These are phyloP conservation scores for Podaxis mareebaensis DNA, from an alignment of 768 basidiomycete species.

Conservation along the genomic window DNA sequence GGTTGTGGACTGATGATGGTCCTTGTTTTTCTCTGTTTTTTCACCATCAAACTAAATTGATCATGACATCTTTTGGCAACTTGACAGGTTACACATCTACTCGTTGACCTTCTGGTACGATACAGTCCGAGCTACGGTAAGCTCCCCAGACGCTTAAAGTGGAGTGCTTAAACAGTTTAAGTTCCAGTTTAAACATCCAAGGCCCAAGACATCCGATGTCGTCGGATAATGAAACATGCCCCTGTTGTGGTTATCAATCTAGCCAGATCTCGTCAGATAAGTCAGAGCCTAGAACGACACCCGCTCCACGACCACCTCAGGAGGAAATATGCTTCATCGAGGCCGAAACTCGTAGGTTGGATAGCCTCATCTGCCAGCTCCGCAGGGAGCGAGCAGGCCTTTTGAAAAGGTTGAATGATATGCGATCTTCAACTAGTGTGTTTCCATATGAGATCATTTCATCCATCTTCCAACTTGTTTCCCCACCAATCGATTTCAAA, in stretches of 20 bases:
- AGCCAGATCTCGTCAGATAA: not conserved
- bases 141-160: not conserved
- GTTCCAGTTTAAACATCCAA: not conserved
- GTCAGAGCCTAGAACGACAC: not conserved
- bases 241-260: conserved; percentile 1
- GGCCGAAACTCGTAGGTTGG: not conserved
- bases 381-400: not conserved
- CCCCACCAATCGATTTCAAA: conserved; percentile 1
- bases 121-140: not conserved
- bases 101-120: not conserved
- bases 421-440: not conserved
- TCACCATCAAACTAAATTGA: not conserved
- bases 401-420: not conserved
- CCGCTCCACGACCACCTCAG: no score
- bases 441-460: conserved; percentile 10
- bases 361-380: conserved; percentile 4
- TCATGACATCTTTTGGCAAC: not conserved
- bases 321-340: conserved; percentile 1
- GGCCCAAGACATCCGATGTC: not conserved
- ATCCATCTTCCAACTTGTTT: conserved; percentile 1
- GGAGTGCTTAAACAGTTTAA: not conserved
- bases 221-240: not conserved
- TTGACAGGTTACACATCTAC: not conserved
- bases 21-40: conserved; percentile 12
- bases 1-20: not conserved